Conservation (phyloP, 129 eudicot genomes). For the Logfia minima region DNA sequence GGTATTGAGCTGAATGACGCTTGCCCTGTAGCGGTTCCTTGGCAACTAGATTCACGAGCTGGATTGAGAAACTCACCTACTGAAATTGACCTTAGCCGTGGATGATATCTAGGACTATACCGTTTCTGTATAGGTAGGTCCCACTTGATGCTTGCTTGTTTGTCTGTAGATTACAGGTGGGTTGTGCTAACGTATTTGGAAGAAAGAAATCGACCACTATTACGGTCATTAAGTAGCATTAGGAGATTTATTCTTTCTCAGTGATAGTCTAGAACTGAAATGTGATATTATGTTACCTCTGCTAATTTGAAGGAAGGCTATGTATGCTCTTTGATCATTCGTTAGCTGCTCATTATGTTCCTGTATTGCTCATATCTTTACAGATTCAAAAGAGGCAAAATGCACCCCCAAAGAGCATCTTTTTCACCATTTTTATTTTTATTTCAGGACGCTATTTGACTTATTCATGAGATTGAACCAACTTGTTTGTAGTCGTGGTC, state of each 20-base stretch:
- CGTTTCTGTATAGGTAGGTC: conserved; percentile 41
- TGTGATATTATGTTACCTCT: conserved; percentile 3
- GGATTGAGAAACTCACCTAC: conserved; percentile 52
- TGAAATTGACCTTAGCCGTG: conserved; percentile 72
- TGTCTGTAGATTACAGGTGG: conserved; percentile 31
- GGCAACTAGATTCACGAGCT: conserved; percentile 45
- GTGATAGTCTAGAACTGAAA: not conserved
- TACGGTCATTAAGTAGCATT: conserved; percentile 22
- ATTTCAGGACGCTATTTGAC: not conserved
- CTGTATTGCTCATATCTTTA: not conserved
- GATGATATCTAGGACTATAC: conserved; percentile 38
- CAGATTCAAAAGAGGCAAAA: too few relatives aligned
- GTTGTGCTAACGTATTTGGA: conserved; percentile 36
- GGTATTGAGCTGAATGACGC: conserved; percentile 39
- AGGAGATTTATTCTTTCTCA: conserved; percentile 12
- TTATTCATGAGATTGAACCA: not conserved
- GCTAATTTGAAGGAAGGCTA: not conserved
- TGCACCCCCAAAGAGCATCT: too few relatives aligned
- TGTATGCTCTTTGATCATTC: not conserved
- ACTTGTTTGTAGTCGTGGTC: not conserved
- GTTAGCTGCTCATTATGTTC: not conserved
- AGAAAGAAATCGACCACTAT: conserved; percentile 22
- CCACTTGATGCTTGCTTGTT: not conserved
- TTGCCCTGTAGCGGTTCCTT: conserved; percentile 31
- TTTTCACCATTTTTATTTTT: too few relatives aligned